Base-by-base conservation (phyloP, 768 basidiomycete species). In the Auriscalpium microsporum region DNA sequence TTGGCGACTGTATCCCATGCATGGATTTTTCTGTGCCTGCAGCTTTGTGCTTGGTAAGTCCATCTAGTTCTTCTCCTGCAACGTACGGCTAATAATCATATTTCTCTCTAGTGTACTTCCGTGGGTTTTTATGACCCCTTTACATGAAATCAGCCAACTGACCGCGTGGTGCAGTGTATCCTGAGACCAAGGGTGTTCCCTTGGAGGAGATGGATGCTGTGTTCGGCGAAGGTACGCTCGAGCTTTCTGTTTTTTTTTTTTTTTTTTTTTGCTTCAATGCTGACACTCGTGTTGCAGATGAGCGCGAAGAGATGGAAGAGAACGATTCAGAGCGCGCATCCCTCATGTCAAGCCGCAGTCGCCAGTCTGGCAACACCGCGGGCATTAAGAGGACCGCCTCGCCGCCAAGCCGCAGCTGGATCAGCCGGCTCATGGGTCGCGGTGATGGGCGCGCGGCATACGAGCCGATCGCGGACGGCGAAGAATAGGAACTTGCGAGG, bases 1-100 rank as follows among this genome's bases (percentile, higher is more conserved):
- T 44, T 98, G 94, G 94, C 78, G 89, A 48, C 68, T 97, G 53
- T 96, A 97, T 72, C 90, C 91, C 0, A 94, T 97, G 92, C 93
- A 95, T 63, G 91, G 86, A 21, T 92, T 92, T 72, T 94, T 92
- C 70, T 93, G 92, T 67, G 80, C 80, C 9, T 85, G 88, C 64
- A 90, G 90, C 65, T 90, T 94, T 66, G 73, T 95, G 48, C 73
- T 93, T 45, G 88, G 83, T 84, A 65, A 63, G 73, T 69, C 6
- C 57, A 23, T 36, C 45, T 59, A 52, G 16, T 59, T 59, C 11
- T 21, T 16, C 50, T 7, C 33, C 51, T 21, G 13, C 38, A 2
- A 14, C 46, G 19, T 17, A 40, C 28, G 14, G 21, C 50, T 66
- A 52, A 62, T 55, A n/a, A 11, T 9, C 21, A n/a, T 47, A 10